Evolutionary conservation across 1,139 yeast genomes (phyloP).

Genomic region (Schwanniomyces etchellsii): DNA sequence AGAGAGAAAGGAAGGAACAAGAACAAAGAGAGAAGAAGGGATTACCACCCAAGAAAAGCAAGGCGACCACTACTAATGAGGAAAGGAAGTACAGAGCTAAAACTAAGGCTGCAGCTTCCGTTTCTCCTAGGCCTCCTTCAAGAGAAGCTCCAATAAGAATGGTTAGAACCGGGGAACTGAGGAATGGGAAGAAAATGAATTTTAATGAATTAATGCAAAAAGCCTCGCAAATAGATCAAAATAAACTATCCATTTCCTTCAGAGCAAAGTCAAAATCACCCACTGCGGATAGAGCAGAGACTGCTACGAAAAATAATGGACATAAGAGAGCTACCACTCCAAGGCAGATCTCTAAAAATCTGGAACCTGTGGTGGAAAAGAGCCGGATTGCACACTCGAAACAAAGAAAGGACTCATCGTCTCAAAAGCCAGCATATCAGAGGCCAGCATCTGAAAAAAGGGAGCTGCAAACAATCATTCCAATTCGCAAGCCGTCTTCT

Average conservation of each 20-base stretch:
- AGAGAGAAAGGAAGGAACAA: constrained; percentile 40
- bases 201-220: constrained; percentile 67
- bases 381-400: neutral
- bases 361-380: too few relatives aligned
- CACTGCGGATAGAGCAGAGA: too few relatives aligned
- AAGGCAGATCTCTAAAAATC: neutral
- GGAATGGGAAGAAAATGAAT: constrained; percentile 42
- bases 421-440: constrained; percentile 2
- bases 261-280: constrained; percentile 29
- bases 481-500: constrained; percentile 16
- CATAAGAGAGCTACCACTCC: too few relatives aligned
- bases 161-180: neutral
- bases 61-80: neutral
- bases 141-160: constrained; percentile 1
- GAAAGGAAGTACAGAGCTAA: neutral
- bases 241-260: constrained; percentile 32
- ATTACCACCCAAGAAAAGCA: constrained; percentile 15
- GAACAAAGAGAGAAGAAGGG: constrained; percentile 30
- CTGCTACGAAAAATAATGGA: too few relatives aligned
- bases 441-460: constrained; percentile 3
- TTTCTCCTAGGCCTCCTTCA: constrained; percentile 1
- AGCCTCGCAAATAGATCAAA: constrained; percentile 52
- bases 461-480: constrained; percentile 4
- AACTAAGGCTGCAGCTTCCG: constrained; percentile 4
- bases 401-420: constrained; percentile 3